Evolutionary conservation across 768 basidiomycete genomes (phyloP).

Genomic region (Lactarius akahatsu): DNA sequence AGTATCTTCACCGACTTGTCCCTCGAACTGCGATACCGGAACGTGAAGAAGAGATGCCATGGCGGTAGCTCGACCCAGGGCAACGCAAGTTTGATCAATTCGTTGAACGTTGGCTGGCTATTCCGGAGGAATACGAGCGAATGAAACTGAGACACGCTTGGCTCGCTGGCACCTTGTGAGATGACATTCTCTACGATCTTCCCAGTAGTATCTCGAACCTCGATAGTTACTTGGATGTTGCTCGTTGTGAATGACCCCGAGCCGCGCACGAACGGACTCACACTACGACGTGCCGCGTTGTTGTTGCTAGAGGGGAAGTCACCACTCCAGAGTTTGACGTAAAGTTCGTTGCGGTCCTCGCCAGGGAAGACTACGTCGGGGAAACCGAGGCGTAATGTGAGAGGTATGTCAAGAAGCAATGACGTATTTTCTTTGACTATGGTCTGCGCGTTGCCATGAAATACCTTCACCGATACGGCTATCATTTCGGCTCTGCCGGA

Average conservation of each 20-base stretch:
- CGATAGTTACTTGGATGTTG: conserved; percentile 88
- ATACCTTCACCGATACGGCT: conserved; percentile 80
- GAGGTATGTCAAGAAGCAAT: conserved; percentile 74
- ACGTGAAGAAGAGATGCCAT: conserved; percentile 95
- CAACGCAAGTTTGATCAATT: conserved; percentile 85
- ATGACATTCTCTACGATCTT: conserved; percentile 66
- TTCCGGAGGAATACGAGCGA: conserved; percentile 91
- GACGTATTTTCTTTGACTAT: conserved; percentile 84
- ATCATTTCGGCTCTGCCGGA: conserved; percentile 77
- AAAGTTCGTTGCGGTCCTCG: conserved; percentile 89
- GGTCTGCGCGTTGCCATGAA: conserved; percentile 75
- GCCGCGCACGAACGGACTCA: conserved; percentile 58
- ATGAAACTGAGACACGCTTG: conserved; percentile 73
- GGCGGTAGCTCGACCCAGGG: conserved; percentile 64
- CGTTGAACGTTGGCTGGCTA: conserved; percentile 87
- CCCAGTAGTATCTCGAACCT: conserved; percentile 77
- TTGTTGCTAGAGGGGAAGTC: conserved; percentile 66
- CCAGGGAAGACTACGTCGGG: conserved; percentile 96
- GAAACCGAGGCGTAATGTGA: conserved; percentile 86
- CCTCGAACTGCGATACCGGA: conserved; percentile 66
- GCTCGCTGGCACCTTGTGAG: conserved; percentile 84
- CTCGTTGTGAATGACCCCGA: conserved; percentile 53
- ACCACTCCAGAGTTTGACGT: conserved; percentile 94
- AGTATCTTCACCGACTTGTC: conserved; percentile 45
- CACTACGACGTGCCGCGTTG: conserved; percentile 52